Evolutionary conservation across 2,329 filamentous ascomycete species (phyloP).

Genomic region (Ophiosphaerella herpotricha): DNA sequence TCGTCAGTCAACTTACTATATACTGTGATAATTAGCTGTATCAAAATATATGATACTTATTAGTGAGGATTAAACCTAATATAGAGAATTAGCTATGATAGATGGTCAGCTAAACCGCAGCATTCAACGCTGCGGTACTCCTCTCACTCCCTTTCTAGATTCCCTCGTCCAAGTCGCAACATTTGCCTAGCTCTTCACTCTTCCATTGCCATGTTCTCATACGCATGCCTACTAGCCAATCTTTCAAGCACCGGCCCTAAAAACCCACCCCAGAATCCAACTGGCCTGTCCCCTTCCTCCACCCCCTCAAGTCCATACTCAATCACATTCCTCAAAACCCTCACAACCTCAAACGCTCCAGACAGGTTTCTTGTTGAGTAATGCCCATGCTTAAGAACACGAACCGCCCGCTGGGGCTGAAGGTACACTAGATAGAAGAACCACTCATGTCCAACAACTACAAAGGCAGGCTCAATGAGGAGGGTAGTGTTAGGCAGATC

Average conservation of each 20-base stretch:
- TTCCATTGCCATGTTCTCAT: neutral
- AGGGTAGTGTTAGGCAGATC: constrained; percentile 5
- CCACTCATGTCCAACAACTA: constrained; percentile 9
- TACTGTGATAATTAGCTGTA: too few relatives aligned
- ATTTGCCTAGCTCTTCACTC: neutral
- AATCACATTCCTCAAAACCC: constrained; percentile 10
- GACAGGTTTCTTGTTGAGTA: constrained; percentile 6
- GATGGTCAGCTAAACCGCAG: too few relatives aligned
- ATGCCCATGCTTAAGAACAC: constrained; percentile 8
- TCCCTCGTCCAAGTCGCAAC: too few relatives aligned
- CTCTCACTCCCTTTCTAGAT: too few relatives aligned
- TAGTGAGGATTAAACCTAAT: too few relatives aligned
- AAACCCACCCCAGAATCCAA: constrained; percentile 12
- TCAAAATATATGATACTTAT: too few relatives aligned
- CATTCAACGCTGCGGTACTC: too few relatives aligned
- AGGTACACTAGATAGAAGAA: constrained; percentile 14
- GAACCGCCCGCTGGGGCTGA: constrained; percentile 5
- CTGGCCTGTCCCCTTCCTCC: neutral
- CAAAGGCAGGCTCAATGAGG: constrained; percentile 13
- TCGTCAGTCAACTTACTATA: too few relatives aligned
- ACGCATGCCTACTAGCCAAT: constrained; percentile 4
- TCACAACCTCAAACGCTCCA: constrained; percentile 10
- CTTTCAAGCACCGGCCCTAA: constrained; percentile 8
- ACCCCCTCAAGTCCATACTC: constrained; percentile 8
- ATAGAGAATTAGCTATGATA: too few relatives aligned